Evolutionary conservation across 305 asterid species (phyloP), one percentile per base, ranked within the genome.

Genomic region (Fraxinus sp.): DNA sequence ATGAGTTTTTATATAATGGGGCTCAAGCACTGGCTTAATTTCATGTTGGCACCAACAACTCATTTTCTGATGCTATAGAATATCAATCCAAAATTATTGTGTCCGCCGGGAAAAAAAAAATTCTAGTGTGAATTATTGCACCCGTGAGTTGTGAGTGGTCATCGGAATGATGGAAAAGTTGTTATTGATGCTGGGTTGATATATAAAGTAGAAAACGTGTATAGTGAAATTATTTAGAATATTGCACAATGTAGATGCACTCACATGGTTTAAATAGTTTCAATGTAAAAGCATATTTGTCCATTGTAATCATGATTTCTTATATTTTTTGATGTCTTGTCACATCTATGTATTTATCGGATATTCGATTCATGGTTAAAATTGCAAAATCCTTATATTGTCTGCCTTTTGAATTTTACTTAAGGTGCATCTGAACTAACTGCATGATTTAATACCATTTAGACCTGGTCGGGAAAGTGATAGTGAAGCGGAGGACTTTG

Each of bases 391-490:
- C 20, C 20, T 10, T 79, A 33, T 74, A 37, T 22, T 79, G 52
- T 71, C 59, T 71, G 26, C 64, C 66, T 20, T 78, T 24, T 83
- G 81, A 59, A 57, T 73, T 86, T 81, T 78, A 36, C 76, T 62
- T 74, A 76, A 44, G 81, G 79, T 76, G 76, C 76, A 78, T 73
- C 68, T 78, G 10, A 78, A 71, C 75, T 87, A 75, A 81, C 83
- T 82, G 76, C 77, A n/a, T 83, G 70, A 79, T 83, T 74, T 33
- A 66, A 18, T 88, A 66, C 85, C 71, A 59, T 80, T 74, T 90
- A 97, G 99, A 83, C 90, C 95, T 86, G 98, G 90, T 78, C 95
- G 91, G 76, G 98, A 91, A 87, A 94, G 98, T 90, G 99, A 97
- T 83, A 95, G 97, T 79, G 99, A 97, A 89, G 98, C 98, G 64